Percentiles rank a stretch among this genome's conserved stretches.
These are phyloP conservation scores for Aspergillus avenaceus DNA, from an alignment of 495 filamentous ascomycete species.

Conservation along the genomic window DNA sequence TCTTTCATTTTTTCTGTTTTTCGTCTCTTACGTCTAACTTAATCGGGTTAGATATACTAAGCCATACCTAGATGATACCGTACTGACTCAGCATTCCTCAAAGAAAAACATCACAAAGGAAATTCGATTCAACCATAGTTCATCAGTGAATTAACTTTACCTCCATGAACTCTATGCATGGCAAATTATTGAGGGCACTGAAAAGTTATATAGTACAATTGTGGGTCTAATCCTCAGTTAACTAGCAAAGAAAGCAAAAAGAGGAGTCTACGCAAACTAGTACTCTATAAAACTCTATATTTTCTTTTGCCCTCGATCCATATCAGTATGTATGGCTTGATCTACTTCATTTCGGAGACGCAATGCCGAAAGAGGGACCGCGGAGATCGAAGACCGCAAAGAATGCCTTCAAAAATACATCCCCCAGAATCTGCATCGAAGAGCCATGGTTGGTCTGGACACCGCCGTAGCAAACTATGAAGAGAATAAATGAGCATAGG, in stretches of 20 bases:
- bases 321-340: no score
- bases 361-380: conserved; percentile 42
- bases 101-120: no score
- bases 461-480: conserved; percentile 65
- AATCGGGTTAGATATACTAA: neutral
- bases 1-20: neutral
- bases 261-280: neutral
- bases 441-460: conserved; percentile 58
- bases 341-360: conserved; percentile 14
- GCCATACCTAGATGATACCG: no score
- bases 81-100: neutral
- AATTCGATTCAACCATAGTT: no score
- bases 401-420: conserved; percentile 74
- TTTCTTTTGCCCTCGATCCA: no score
- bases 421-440: conserved; percentile 68
- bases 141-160: no score
- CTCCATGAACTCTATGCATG: no score
- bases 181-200: no score
- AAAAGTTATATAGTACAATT: no score
- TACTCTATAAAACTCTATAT: neutral
- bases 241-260: neutral
- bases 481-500: neutral
- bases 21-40: neutral
- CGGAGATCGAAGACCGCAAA: conserved; percentile 72
- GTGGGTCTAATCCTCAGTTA: neutral